Evolutionary conservation across 2,329 filamentous ascomycete genomes (phyloP).

Genomic region (Alternaria atra): DNA sequence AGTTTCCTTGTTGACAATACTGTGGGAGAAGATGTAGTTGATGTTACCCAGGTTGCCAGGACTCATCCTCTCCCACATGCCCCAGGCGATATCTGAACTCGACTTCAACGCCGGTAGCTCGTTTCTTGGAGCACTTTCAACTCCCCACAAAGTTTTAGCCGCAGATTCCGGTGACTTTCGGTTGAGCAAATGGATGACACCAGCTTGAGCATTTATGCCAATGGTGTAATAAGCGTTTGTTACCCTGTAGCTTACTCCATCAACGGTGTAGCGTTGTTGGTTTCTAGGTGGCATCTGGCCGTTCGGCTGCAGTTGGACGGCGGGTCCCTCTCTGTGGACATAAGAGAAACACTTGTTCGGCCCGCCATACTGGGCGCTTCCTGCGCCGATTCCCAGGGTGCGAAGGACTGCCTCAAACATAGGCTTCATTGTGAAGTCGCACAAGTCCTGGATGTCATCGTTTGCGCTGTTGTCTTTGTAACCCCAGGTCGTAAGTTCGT

Average conservation of each 20-base stretch:
- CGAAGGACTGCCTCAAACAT: background rate
- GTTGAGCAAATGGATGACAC: background rate
- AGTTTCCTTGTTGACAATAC: slow-evolving; percentile 11
- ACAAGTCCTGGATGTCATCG: background rate
- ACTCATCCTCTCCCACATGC: slow-evolving; percentile 12
- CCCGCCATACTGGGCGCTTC: background rate
- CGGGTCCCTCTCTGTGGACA: background rate
- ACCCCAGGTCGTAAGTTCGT: background rate
- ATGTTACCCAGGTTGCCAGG: slow-evolving; percentile 5
- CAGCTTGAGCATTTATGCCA: background rate
- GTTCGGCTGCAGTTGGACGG: slow-evolving; percentile 1
- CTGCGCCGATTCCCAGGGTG: background rate
- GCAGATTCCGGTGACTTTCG: background rate
- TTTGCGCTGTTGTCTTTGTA: background rate
- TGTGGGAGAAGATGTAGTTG: slow-evolving; percentile 15
- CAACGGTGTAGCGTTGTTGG: background rate
- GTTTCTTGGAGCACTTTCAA: background rate
- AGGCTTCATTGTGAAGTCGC: background rate
- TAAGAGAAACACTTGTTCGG: background rate
- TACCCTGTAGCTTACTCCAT: background rate
- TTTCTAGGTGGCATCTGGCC: background rate
- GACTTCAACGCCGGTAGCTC: slow-evolving; percentile 9
- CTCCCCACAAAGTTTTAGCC: background rate
- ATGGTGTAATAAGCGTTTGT: slow-evolving; percentile 1
- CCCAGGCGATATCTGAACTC: slow-evolving; percentile 24